phyloP scores from a whole-genome alignment of 139 green algal species.

The Auxenochlorella pyrenoidosa region DNA sequence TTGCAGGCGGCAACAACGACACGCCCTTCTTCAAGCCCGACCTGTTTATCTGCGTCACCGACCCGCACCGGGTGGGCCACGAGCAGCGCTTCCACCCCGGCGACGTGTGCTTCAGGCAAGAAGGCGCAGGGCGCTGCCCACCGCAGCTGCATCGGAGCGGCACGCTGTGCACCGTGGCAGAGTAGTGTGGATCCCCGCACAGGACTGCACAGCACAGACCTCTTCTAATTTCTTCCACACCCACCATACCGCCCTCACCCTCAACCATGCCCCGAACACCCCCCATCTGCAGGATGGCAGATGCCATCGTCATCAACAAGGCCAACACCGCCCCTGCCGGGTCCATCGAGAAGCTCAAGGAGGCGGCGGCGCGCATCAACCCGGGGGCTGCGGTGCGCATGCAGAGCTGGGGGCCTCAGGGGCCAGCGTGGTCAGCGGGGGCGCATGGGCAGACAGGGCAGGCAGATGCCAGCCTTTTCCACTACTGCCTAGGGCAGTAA shows the following conservation, averaged over 20 bases:
- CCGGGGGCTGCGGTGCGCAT: not conserved
- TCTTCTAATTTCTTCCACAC: no score
- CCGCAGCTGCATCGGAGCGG: no score
- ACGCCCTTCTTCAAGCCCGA: slow-evolving; percentile 57
- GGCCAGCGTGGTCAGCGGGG: not conserved
- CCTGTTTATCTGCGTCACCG: slow-evolving; percentile 51
- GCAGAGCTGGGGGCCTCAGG: not conserved
- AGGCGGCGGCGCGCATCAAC: slow-evolving; percentile 11
- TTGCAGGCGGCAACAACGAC: slow-evolving; percentile 56
- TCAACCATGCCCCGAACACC: not conserved
- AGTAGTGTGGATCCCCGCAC: no score
- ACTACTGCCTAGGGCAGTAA: no score
- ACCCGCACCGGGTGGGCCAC: slow-evolving; percentile 50
- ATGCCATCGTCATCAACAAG: slow-evolving; percentile 61
- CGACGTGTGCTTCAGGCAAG: slow-evolving; percentile 54
- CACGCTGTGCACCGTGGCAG: no score
- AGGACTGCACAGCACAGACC: no score
- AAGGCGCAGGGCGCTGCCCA: not conserved
- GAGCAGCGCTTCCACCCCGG: slow-evolving; percentile 53
- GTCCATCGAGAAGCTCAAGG: slow-evolving; percentile 42
- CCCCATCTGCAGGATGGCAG: slow-evolving; percentile 31
- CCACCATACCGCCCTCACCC: no score
- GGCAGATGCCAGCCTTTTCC: no score
- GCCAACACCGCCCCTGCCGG: slow-evolving; percentile 58
- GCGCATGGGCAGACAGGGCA: no score